phyloP scores from a whole-genome alignment of 108 stramenopile species.

The Nitzschia sp. region DNA sequence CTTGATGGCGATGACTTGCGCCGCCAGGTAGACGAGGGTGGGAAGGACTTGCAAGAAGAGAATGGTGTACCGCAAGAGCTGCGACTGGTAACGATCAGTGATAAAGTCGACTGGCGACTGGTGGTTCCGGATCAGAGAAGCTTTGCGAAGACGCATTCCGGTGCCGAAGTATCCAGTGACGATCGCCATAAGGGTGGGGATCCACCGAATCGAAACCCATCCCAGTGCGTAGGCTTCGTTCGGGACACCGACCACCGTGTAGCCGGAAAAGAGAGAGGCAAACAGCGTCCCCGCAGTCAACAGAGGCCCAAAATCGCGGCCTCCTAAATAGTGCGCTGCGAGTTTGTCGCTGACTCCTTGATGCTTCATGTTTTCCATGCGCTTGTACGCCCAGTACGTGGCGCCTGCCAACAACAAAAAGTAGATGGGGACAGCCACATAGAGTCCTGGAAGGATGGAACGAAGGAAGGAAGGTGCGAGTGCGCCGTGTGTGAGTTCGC shows the following conservation, averaged over 20 bases:
- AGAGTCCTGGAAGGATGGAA: too few species aligned
- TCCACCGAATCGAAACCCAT: slow-evolving; percentile 27
- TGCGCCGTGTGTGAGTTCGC: too few species aligned
- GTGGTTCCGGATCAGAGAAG: slow-evolving; percentile 33
- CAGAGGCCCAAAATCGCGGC: slow-evolving; percentile 31
- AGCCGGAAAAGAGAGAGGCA: slow-evolving; percentile 38
- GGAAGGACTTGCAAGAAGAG: slow-evolving; percentile 34
- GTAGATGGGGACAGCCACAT: slow-evolving; percentile 32
- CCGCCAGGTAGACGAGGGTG: slow-evolving; percentile 36
- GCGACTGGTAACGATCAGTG: slow-evolving; percentile 45
- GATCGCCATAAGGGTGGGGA: slow-evolving; percentile 8
- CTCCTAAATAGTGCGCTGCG: slow-evolving; percentile 37
- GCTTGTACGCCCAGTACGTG: slow-evolving; percentile 18
- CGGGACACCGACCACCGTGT: slow-evolving; percentile 43
- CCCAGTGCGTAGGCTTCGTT: slow-evolving; percentile 30
- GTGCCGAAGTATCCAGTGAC: slow-evolving; percentile 32
- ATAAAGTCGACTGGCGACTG: slow-evolving; percentile 41
- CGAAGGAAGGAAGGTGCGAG: too few species aligned
- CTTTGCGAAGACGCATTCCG: slow-evolving; percentile 31
- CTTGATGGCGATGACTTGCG: slow-evolving; percentile 36
- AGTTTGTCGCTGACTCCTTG: slow-evolving; percentile 18
- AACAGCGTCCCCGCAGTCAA: slow-evolving; percentile 40
- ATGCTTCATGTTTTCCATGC: slow-evolving; percentile 18
- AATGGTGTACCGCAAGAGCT: slow-evolving; percentile 32
- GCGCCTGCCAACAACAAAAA: slow-evolving; percentile 13